phyloP scores from a whole-genome alignment of 2,329 filamentous ascomycete species.

The Alternaria triticimaculans region DNA sequence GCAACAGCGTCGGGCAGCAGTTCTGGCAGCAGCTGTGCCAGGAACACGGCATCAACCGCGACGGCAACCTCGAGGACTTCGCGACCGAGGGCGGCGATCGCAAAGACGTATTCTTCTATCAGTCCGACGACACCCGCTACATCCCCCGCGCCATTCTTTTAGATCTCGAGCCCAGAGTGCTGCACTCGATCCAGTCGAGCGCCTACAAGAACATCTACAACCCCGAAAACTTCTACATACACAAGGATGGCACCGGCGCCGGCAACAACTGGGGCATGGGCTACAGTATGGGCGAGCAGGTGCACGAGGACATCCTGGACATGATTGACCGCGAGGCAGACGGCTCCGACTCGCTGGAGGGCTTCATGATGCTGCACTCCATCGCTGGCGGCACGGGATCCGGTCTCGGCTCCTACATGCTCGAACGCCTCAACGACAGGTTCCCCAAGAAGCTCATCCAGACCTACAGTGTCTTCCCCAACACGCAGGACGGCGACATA shows the following conservation, averaged over 20 bases:
- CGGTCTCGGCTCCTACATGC: conserved; percentile 90
- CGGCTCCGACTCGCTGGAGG: conserved; percentile 95
- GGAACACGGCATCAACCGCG: conserved; percentile 96
- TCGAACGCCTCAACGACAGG: conserved; percentile 93
- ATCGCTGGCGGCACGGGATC: conserved; percentile 97
- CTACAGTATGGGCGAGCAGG: conserved; percentile 87
- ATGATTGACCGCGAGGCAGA: conserved; percentile 99
- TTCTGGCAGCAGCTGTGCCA: conserved; percentile 99
- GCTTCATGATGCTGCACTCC: conserved; percentile 98
- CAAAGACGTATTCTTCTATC: conserved; percentile 99
- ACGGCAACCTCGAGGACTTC: conserved; percentile 97
- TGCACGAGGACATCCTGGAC: conserved; percentile 97
- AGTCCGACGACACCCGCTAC: conserved; percentile 96
- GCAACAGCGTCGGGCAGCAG: conserved; percentile 97
- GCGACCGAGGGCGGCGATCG: conserved; percentile 96
- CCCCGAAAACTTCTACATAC: conserved; percentile 97
- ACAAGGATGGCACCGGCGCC: conserved; percentile 90
- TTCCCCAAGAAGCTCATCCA: conserved; percentile 99
- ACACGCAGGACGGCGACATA: conserved; percentile 88
- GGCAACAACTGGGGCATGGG: conserved; percentile 99
- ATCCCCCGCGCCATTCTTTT: conserved; percentile 95
- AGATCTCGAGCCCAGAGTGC: conserved; percentile 90
- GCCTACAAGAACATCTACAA: conserved; percentile 99
- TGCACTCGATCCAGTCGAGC: conserved; percentile 90
- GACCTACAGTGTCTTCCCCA: conserved; percentile 98